A percentile compares a stretch with the other conserved stretches of the same genome.
Conservation (phyloP, 169 alveolate genomes). For the Eimeria zaria region DNA sequence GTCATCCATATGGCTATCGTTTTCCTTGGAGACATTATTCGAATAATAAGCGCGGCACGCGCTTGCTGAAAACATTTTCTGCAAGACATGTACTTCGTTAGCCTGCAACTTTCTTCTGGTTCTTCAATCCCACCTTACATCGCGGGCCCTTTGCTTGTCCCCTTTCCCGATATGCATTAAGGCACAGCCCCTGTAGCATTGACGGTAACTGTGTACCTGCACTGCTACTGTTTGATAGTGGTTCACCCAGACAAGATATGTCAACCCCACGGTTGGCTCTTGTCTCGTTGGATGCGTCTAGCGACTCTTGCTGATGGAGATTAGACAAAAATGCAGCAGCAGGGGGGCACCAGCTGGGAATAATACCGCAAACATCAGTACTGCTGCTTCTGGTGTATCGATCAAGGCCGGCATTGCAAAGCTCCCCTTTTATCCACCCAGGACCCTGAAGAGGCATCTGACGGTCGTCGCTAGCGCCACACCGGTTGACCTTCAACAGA, state of each 20-base stretch:
- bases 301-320: not conserved
- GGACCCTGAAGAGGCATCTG: slow-evolving; percentile 5
- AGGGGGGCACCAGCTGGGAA: slow-evolving; percentile 20
- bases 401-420: not conserved
- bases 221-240: not conserved
- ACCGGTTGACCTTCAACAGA: slow-evolving; percentile 27
- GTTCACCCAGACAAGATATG: not conserved
- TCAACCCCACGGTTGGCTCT: not conserved
- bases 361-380: slow-evolving; percentile 17
- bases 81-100: not conserved
- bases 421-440: not conserved
- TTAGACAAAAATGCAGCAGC: not conserved
- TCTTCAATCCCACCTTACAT: not conserved
- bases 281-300: slow-evolving; percentile 2
- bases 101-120: not conserved
- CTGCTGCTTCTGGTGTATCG: slow-evolving; percentile 66
- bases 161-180: slow-evolving; percentile 36
- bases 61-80: not conserved
- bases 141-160: slow-evolving; percentile 27
- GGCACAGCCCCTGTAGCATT: slow-evolving; percentile 55
- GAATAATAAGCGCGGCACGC: not conserved
- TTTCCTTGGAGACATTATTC: too few relatives aligned
- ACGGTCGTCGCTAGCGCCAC: slow-evolving; percentile 39
- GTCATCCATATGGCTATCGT: not conserved
- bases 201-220: slow-evolving; percentile 17